Evolutionary conservation across 495 filamentous ascomycete genomes (phyloP).

Genomic region (Annulohypoxylon bovei): DNA sequence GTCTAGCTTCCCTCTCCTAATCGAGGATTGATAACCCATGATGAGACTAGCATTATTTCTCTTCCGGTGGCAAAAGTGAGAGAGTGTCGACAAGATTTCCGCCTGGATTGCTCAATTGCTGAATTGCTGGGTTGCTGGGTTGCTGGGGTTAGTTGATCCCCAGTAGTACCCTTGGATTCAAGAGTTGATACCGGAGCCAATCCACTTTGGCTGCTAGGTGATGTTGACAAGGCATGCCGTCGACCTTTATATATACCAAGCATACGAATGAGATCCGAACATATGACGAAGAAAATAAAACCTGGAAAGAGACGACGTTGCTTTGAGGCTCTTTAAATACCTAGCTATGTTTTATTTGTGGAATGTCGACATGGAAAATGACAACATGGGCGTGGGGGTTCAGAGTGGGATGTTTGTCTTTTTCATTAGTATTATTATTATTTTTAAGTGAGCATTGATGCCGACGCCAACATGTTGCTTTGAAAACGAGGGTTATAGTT

Average conservation of each 20-base stretch:
- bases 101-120: background rate
- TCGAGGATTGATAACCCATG: slow-evolving; percentile 32
- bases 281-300: slow-evolving; percentile 33
- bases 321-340: slow-evolving; percentile 49
- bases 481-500: background rate
- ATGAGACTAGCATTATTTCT: slow-evolving; percentile 26
- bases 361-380: slow-evolving; percentile 48
- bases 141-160: slow-evolving; percentile 5
- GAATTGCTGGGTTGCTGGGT: background rate
- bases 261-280: background rate
- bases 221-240: background rate
- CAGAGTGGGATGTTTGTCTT: slow-evolving; percentile 44
- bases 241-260: slow-evolving; percentile 4
- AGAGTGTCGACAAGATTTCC: slow-evolving; percentile 1
- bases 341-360: slow-evolving; percentile 43
- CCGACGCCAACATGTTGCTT: slow-evolving; percentile 25
- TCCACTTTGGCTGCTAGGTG: slow-evolving; percentile 34
- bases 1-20: slow-evolving; percentile 40
- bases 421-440: background rate
- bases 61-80: slow-evolving; percentile 25
- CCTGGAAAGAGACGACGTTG: slow-evolving; percentile 44
- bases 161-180: slow-evolving; percentile 5
- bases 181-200: slow-evolving; percentile 7
- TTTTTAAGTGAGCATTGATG: slow-evolving; percentile 21
- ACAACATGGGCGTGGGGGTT: slow-evolving; percentile 51